Evolutionary conservation across 208 protist genomes (phyloP).

Genomic region (Leishmania mexicana): DNA sequence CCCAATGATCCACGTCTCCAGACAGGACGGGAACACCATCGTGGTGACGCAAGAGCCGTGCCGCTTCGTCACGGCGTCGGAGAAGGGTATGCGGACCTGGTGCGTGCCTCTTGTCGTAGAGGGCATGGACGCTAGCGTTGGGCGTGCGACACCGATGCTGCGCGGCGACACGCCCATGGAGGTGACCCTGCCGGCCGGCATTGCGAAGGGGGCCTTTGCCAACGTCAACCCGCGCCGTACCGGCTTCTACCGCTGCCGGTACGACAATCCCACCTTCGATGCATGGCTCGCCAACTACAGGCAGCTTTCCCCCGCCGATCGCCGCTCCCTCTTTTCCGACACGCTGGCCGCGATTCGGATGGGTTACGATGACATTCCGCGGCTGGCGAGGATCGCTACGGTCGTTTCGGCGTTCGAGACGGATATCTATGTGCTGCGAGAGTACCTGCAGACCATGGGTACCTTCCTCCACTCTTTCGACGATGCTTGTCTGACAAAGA

Average conservation of each 20-base stretch:
- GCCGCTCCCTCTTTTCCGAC: slow-evolving; percentile 72
- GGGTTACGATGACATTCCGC: slow-evolving; percentile 69
- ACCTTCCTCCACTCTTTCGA: slow-evolving; percentile 47
- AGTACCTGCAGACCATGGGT: slow-evolving; percentile 47
- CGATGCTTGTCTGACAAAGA: slow-evolving; percentile 31
- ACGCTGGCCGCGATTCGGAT: slow-evolving; percentile 71
- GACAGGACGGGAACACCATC: slow-evolving; percentile 12
- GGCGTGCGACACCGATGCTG: slow-evolving; percentile 54
- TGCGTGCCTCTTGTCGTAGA: slow-evolving; percentile 75
- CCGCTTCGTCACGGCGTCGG: slow-evolving; percentile 45
- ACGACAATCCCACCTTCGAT: slow-evolving; percentile 69
- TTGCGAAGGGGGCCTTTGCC: slow-evolving; percentile 37
- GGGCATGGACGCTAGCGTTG: slow-evolving; percentile 28
- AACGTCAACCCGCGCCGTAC: slow-evolving; percentile 74
- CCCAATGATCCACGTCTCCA: slow-evolving; percentile 85
- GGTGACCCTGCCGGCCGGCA: slow-evolving; percentile 43
- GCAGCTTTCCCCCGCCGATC: slow-evolving; percentile 49
- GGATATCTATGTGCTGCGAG: slow-evolving; percentile 54
- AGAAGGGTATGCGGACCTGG: slow-evolving; percentile 46
- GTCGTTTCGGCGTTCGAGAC: slow-evolving; percentile 50
- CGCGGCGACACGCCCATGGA: slow-evolving; percentile 40
- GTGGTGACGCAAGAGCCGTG: slow-evolving; percentile 57
- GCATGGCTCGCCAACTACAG: slow-evolving; percentile 51
- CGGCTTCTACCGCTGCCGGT: slow-evolving; percentile 88
- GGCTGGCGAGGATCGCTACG: slow-evolving; percentile 41